phyloP scores from a whole-genome alignment of 495 filamentous ascomycete genomes.

The Cercophora samala region DNA sequence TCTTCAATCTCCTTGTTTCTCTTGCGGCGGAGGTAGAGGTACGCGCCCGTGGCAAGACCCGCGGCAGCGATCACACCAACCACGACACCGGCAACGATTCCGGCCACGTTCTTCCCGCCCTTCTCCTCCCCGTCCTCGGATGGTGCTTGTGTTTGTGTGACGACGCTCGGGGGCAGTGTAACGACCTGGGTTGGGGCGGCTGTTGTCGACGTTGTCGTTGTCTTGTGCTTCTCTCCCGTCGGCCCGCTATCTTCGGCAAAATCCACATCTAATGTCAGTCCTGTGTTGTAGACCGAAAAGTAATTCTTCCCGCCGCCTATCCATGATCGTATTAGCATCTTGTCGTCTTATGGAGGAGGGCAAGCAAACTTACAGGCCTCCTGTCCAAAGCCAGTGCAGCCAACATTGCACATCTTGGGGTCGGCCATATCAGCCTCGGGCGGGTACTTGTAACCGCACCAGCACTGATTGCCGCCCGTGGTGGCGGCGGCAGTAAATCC shows the following conservation, averaged over 20 bases:
- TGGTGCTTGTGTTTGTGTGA: conserved; percentile 9
- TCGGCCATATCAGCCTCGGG: conserved; percentile 43
- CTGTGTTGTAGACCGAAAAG: conserved; percentile 52
- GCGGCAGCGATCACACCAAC: conserved; percentile 72
- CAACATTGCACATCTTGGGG: conserved; percentile 51
- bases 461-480: conserved; percentile 45
- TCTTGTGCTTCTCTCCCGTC: neutral
- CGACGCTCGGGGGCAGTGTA: neutral
- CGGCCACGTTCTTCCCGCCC: conserved; percentile 47
- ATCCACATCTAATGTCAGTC: conserved; percentile 31
- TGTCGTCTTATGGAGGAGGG: too few relatives aligned
- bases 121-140: conserved; percentile 40
- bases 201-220: neutral
- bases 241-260: conserved; percentile 10
- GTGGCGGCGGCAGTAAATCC: conserved; percentile 23
- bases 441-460: conserved; percentile 60
- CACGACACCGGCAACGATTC: conserved; percentile 85
- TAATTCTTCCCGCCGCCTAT: conserved; percentile 52
- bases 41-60: conserved; percentile 61
- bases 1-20: conserved; percentile 71
- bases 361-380: conserved; percentile 55
- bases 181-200: conserved; percentile 2
- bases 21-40: conserved; percentile 73
- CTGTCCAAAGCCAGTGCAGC: conserved; percentile 53
- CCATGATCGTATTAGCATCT: conserved; percentile 29